Evolutionary conservation across 192 early-diverging fungal genomes (phyloP), one percentile per base, ranked within the genome.

Genomic region (Coemansia sp.): DNA sequence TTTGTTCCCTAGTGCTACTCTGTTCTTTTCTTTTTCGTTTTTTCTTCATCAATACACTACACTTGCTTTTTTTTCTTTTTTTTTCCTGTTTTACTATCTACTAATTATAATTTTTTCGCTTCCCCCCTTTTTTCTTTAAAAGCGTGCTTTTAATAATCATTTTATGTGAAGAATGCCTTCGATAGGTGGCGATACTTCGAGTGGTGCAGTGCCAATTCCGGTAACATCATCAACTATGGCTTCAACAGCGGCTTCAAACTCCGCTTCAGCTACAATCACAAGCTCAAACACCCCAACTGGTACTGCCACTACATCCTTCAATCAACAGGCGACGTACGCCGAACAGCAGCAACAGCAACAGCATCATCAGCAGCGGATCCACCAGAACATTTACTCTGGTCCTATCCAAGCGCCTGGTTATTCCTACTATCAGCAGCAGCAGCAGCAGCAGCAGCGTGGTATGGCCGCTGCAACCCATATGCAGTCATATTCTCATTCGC

Each of bases 341-440:
- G 52, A 54, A 19, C 24, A 30, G 27, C 52, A 35, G 11, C 34
- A 35, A 35, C 34, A 35, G 1, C 34, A 20, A n/a, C n/a, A n/a
- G n/a, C n/a, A n/a, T n/a, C n/a, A n/a, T n/a, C n/a, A n/a, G n/a
- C n/a, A n/a, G 47, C 47, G 22, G 47, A n/a, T 22, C 2, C 47
- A 19, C 19, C 47, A 49, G 7, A 13, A 49, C 19, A 6, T 35
- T 35, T 35, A 35, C 11, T 35, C 34, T 35, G 34, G 6, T 35
- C 34, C 47, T 9, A 54, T 54, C 10, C 52, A 54, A 24, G 25
- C 25, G 6, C 25, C 52, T 14, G 25, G 52, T 13, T 54, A 54
- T 18, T 24, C 52, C 14, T 29, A 54, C 25, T 54, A 54, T n/a
- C 54, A 52, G 48, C 71, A 30, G 51, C 57, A 73, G 52, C 50